These are phyloP conservation scores for Hypsizygus ulmarius DNA, from an alignment of 1,284 basidiomycete genomes.

Conservation along the genomic window DNA sequence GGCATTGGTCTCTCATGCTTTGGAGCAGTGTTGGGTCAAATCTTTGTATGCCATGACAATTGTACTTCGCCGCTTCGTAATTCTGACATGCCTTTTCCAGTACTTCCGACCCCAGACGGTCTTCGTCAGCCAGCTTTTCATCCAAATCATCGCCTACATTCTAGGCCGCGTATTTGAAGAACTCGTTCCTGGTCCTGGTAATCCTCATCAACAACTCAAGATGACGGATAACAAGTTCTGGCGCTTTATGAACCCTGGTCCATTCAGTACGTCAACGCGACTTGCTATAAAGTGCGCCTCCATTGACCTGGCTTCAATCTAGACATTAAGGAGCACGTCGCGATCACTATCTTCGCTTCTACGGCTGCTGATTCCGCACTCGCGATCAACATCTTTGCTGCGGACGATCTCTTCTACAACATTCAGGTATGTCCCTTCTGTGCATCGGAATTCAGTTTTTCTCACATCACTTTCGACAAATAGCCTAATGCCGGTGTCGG, in stretches of 20 bases:
- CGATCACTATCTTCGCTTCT: slow-evolving; percentile 58
- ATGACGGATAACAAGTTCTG: slow-evolving; percentile 43
- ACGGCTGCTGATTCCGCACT: slow-evolving; percentile 48
- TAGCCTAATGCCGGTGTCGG: slow-evolving; percentile 45
- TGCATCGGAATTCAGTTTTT: neutral
- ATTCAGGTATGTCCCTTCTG: slow-evolving; percentile 25
- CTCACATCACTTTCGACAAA: neutral
- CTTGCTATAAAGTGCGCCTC: neutral
- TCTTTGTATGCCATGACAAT: slow-evolving; percentile 40
- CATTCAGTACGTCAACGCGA: slow-evolving; percentile 42
- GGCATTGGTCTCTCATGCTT: slow-evolving; percentile 54
- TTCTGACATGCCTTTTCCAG: slow-evolving; percentile 18
- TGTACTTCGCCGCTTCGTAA: slow-evolving; percentile 3
- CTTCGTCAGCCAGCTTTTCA: slow-evolving; percentile 53
- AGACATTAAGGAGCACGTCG: slow-evolving; percentile 62
- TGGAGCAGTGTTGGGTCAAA: slow-evolving; percentile 55
- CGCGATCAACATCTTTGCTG: slow-evolving; percentile 50
- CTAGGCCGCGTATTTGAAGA: slow-evolving; percentile 41
- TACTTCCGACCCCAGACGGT: slow-evolving; percentile 58
- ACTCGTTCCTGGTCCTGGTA: slow-evolving; percentile 45
- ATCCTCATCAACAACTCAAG: slow-evolving; percentile 27
- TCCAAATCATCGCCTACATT: slow-evolving; percentile 49
- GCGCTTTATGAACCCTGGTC: slow-evolving; percentile 55
- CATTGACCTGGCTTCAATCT: neutral
- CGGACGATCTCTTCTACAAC: slow-evolving; percentile 50